Evolutionary conservation across 176 grass and related monocot genomes (phyloP), one percentile per base, ranked within the genome.

Genomic region (Aegilops bicornis): DNA sequence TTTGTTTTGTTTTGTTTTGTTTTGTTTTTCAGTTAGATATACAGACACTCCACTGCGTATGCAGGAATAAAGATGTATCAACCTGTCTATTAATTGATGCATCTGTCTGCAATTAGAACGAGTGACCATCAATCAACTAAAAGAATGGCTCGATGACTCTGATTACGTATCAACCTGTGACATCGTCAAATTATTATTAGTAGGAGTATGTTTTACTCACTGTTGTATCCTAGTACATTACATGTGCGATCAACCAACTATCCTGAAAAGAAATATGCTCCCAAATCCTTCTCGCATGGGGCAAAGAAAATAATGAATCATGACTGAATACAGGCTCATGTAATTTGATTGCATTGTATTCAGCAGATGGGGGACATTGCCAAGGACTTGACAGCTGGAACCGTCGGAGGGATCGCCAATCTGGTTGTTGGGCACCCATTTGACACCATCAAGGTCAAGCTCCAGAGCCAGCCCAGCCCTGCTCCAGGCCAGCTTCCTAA

Each of bases 401-500:
- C 95, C 2, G 72, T 89, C 7, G 93, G 95, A 45, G 95, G 95
- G 65, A 91, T 69, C 23, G 95, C 93, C 10, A 94, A 95, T 73
- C 85, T 98, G 42, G 39, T 98, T 14, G 91, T 95, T 7, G 92
- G 95, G 22, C 95, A 98, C 79, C 95, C 95, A 9, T 98, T 98
- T 61, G 95, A 98, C 83, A 98, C 93, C 60, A 93, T 98, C 84
- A 98, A 98, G 87, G 95, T 98, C 10, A 98, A 98, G 88, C 95
- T 98, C 52, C 93, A 98, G 84, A 98, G 95, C 79, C 95, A 98
- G 61, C 91, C 96, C 5, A 81, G 84, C 30, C 91, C 96, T 59
- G 86, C 87, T 6, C 91, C 91, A 0, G 96, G 96, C 13, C 93
- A 94, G 84, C 78, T 91, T 17, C 93, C 91, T 12, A 98, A 88